Evolutionary conservation across 345 rosid species (phyloP), one percentile per base, ranked within the genome.

Genomic region (sweet orange (Citrus sinensis)): DNA sequence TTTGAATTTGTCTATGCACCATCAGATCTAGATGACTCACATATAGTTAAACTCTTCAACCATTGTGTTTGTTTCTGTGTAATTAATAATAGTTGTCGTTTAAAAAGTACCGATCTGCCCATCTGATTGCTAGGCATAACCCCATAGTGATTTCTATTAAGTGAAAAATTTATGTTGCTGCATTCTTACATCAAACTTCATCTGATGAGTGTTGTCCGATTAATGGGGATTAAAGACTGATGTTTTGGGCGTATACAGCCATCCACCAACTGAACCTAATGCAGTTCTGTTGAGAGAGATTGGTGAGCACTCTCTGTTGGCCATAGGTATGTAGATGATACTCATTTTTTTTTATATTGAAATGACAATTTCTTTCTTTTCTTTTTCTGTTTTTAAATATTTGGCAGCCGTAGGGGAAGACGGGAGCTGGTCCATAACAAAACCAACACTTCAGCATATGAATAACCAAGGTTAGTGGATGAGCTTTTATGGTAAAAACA

Each of bases 261-360:
- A 91, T 77, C 99, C 99, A 56, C 99, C 99, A 10, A 70, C 89
- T 10, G 97, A 92, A 76, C 89, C 88, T 11, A 70, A 83, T 71
- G 97, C 99, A 66, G 82, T 91, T 64, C 98, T 95, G 34, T 75
- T 93, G 79, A 90, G 85, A 82, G 97, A 95, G 89, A 95, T 95
- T 9, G 97, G 98, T 90, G 76, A 77, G 94, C 75, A 55, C 42
- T 73, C 71, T 60, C 67, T 54, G 30, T 32, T 46, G 55, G 72
- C 73, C 34, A 14, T 67, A 37, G 58, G 74, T 29, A 7, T 69
- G 51, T 60, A 49, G 32, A 16, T 25, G 24, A 7, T n/a, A 25
- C 6, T 61, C 63, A 9, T 9, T 58, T 55, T 55, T 74, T 39
- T 22, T 40, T 65, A 4, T 19, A 77, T 71, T 27, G 46, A 25